Evolutionary conservation across 2,329 filamentous ascomycete genomes (phyloP), one percentile per base, ranked within the genome.

Genomic region (Pseudonectria foliicola): DNA sequence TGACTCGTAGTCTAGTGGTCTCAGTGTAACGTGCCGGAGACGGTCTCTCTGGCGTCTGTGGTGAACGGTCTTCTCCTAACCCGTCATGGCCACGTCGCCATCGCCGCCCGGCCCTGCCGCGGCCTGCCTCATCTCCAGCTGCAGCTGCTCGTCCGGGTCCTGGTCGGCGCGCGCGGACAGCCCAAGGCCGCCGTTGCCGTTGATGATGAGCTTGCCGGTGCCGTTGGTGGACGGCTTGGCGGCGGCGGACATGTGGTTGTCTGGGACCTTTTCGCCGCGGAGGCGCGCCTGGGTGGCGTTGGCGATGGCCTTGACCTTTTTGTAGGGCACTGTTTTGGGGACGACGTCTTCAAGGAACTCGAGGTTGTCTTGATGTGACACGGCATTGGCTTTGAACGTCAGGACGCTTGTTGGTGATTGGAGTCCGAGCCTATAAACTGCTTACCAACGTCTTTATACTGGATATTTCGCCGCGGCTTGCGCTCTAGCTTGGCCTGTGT

Each of bases 301-400:
- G 1, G 74, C 68, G 44, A 76, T 52, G 29, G 79, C 79, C 65
- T 88, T 90, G 63, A 84, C 76, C 48, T 85, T 76, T 56, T 84
- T 85, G 66, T 80, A 93, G 12, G 85, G 80, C 6, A 81, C 76
- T 1, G 89, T 95, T 57, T 83, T 84, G 38, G 92, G 92, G 25
- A 95, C 84, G 16, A 94, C 77, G 61, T 98, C 92, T 43, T 84
- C 74, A 11, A 98, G 76, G 56, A 98, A 98, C 60, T 98, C 89
- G 33, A 98, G 81, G 58, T 93, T 93, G 61, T 96, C 92, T 43
- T 88, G 80, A 56, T 87, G 83, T 7, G 84, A 77, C 36, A 96
- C 82, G 18, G 92, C 90, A 53, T 78, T 85, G 48, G 89, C 87
- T 88, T 52, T 21, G 18, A 29, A 33, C 31, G 37, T 40, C 32